Conservation (phyloP, 1,284 basidiomycete genomes). For the Neonothopanus nambi region DNA sequence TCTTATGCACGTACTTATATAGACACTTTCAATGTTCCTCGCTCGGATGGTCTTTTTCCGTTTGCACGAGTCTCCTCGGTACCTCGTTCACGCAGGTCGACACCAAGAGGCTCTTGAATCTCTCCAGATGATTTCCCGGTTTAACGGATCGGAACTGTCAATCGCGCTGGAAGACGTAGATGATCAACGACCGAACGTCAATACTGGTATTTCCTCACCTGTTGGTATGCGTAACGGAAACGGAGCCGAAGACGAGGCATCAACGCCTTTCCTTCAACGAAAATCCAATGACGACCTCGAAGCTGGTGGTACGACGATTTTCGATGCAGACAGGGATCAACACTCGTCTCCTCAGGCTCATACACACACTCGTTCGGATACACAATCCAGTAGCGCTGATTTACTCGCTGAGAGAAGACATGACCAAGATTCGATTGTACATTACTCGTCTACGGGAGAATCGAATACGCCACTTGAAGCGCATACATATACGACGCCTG, state of each 20-base stretch:
- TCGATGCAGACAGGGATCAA: background rate
- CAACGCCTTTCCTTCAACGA: background rate
- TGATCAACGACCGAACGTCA: slow-evolving; percentile 45
- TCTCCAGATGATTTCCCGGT: slow-evolving; percentile 79
- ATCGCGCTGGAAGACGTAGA: slow-evolving; percentile 75
- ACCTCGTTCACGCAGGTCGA: slow-evolving; percentile 83
- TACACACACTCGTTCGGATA: background rate
- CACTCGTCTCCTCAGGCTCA: background rate
- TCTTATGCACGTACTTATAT: slow-evolving; percentile 10
- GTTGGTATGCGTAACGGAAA: background rate
- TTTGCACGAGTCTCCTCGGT: slow-evolving; percentile 91
- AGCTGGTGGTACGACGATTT: background rate
- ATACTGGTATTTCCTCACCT: background rate
- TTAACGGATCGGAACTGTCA: slow-evolving; percentile 74
- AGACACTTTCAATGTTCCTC: slow-evolving; percentile 88
- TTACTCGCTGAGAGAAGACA: background rate
- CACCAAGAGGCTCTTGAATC: slow-evolving; percentile 81
- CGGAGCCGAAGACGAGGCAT: background rate
- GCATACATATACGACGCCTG: slow-evolving; percentile 15
- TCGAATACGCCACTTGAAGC: slow-evolving; percentile 11
- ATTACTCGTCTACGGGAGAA: slow-evolving; percentile 9
- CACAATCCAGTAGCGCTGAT: slow-evolving; percentile 5
- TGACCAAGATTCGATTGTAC: background rate
- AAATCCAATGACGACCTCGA: slow-evolving; percentile 1
- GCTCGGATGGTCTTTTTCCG: slow-evolving; percentile 88